A percentile compares a stretch with the other conserved stretches of the same genome.
These are phyloP conservation scores for Pascua sp. DNA, from an alignment of 1,284 basidiomycete species.

Conservation along the genomic window DNA sequence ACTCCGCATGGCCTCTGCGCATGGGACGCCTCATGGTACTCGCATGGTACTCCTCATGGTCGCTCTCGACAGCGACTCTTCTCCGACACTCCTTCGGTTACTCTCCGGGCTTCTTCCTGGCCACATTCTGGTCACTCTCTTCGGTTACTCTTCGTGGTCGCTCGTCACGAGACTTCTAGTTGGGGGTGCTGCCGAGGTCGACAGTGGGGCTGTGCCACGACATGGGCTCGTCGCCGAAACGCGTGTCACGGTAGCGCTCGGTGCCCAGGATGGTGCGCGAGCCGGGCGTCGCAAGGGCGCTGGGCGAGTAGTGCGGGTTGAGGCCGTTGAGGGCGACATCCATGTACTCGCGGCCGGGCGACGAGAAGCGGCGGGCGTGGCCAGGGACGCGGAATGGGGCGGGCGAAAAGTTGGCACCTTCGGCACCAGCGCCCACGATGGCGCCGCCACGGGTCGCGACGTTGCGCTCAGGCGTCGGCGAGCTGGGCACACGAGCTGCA, in stretches of 20 bases:
- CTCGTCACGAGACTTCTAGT: neutral
- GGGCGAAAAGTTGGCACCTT: neutral
- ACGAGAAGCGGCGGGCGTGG: neutral
- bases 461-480: neutral
- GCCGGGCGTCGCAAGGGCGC: slow-evolving; percentile 28
- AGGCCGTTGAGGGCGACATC: slow-evolving; percentile 33
- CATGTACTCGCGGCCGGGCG: slow-evolving; percentile 38
- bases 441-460: neutral
- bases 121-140: too few species aligned
- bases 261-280: slow-evolving; percentile 44
- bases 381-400: too few species aligned
- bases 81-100: too few species aligned
- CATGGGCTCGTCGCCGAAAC: slow-evolving; percentile 42
- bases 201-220: slow-evolving; percentile 31
- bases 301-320: slow-evolving; percentile 12
- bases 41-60: too few species aligned
- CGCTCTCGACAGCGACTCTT: too few species aligned
- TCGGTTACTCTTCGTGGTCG: too few species aligned
- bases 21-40: too few species aligned
- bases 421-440: neutral
- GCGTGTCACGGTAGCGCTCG: slow-evolving; percentile 42
- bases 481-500: neutral
- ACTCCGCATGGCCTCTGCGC: too few species aligned
- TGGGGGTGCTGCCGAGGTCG: slow-evolving; percentile 9
- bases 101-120: too few species aligned